These are phyloP conservation scores for Penicillium sp. DNA, from an alignment of 2,329 filamentous ascomycete genomes.

Conservation along the genomic window DNA sequence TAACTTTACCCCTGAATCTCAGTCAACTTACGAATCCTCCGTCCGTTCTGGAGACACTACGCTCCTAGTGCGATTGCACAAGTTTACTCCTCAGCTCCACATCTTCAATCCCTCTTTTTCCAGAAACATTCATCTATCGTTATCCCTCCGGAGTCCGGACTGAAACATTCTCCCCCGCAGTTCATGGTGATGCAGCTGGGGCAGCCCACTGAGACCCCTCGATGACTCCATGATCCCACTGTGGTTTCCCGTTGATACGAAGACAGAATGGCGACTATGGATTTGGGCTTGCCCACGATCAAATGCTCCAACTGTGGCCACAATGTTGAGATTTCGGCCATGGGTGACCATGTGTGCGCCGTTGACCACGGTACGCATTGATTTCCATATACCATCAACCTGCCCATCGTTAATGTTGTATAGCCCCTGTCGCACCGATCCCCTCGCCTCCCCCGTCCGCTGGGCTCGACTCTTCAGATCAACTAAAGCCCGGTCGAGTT, in stretches of 20 bases:
- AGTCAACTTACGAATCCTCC: conserved; percentile 18
- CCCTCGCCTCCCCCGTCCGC: conserved; percentile 30
- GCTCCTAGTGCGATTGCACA: conserved; percentile 9
- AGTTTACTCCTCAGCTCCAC: neutral
- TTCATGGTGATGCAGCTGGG: conserved; percentile 9
- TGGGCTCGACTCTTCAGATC: conserved; percentile 22
- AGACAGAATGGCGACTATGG: conserved; percentile 39
- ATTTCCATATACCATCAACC: conserved; percentile 1
- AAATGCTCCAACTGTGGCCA: conserved; percentile 78
- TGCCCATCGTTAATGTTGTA: neutral
- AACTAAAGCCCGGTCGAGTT: conserved; percentile 43
- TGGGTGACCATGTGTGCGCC: conserved; percentile 78
- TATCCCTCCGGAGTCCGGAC: neutral
- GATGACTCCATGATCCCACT: conserved; percentile 16
- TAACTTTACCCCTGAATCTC: conserved; percentile 10
- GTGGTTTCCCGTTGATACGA: neutral
- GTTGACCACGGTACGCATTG: conserved; percentile 37
- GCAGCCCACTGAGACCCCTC: conserved; percentile 9
- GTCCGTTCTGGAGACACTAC: conserved; percentile 20
- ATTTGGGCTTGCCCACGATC: conserved; percentile 71
- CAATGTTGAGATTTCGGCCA: conserved; percentile 75
- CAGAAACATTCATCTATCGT: neutral
- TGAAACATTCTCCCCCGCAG: neutral
- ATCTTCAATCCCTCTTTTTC: conserved; percentile 1
- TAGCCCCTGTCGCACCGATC: conserved; percentile 12